A percentile compares a stretch with the other conserved stretches of the same genome.
Evolutionary conservation across 1,284 basidiomycete genomes (phyloP).

Genomic region (Lignosus rhinocerotis): DNA sequence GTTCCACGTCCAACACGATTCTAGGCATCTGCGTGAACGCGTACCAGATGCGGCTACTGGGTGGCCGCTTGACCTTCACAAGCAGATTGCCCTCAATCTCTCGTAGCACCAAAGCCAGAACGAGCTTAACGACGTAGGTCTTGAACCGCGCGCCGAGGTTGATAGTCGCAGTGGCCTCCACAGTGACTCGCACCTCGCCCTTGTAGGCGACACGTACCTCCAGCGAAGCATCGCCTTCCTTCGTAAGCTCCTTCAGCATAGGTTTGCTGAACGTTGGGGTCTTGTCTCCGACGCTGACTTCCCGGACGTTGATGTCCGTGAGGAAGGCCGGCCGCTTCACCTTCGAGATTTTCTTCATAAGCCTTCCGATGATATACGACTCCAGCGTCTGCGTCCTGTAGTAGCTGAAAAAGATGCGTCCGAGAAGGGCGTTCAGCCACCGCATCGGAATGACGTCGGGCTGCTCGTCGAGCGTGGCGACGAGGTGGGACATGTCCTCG

Average conservation of each 20-base stretch:
- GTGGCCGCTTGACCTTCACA: constrained; percentile 92
- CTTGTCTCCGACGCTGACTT: constrained; percentile 86
- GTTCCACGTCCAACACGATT: constrained; percentile 88
- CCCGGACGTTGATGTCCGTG: constrained; percentile 82
- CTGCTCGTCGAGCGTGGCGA: constrained; percentile 85
- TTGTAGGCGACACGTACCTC: constrained; percentile 85
- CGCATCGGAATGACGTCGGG: constrained; percentile 95
- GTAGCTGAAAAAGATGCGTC: constrained; percentile 89
- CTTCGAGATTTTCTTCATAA: constrained; percentile 93
- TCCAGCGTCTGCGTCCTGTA: constrained; percentile 85
- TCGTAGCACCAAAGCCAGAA: constrained; percentile 84
- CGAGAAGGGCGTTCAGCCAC: constrained; percentile 94
- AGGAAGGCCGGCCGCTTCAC: constrained; percentile 89
- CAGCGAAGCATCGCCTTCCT: constrained; percentile 88
- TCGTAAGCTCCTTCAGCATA: constrained; percentile 95
- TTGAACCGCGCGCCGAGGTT: constrained; percentile 82
- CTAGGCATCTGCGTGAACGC: constrained; percentile 93
- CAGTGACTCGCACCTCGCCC: constrained; percentile 86
- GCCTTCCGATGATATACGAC: constrained; percentile 79
- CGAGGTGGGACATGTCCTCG: constrained; percentile 82
- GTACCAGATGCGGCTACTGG: constrained; percentile 96
- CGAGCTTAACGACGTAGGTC: constrained; percentile 86
- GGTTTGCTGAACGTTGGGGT: constrained; percentile 89
- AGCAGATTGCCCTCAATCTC: constrained; percentile 91
- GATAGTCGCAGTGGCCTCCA: constrained; percentile 87